Percentiles rank a stretch among this genome's conserved stretches.
phyloP scores from a whole-genome alignment of 1,284 basidiomycete genomes.

The Marasmius tenuissimus region DNA sequence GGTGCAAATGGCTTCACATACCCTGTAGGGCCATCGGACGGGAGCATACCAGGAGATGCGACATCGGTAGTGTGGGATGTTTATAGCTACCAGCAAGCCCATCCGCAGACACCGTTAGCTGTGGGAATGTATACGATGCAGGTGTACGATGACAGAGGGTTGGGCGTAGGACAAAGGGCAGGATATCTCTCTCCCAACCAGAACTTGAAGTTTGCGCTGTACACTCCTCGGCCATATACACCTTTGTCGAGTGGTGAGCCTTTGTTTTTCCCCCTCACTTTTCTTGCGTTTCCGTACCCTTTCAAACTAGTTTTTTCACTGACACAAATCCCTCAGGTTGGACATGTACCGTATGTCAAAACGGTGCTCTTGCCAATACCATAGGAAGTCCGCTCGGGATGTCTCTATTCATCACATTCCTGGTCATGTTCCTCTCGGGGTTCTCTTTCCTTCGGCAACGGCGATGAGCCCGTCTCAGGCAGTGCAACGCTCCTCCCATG shows the following conservation, averaged over 20 bases:
- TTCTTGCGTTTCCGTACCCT: background rate
- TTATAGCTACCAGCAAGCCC: constrained; percentile 69
- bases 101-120: constrained; percentile 68
- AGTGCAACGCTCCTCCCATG: too few relatives aligned
- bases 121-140: constrained; percentile 76
- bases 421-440: constrained; percentile 75
- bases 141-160: constrained; percentile 65
- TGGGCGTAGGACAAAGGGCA: constrained; percentile 52
- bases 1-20: constrained; percentile 89
- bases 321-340: constrained; percentile 52
- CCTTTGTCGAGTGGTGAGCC: constrained; percentile 64
- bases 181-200: constrained; percentile 75
- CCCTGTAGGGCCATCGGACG: constrained; percentile 74
- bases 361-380: constrained; percentile 40
- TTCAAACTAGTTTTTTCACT: constrained; percentile 5
- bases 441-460: constrained; percentile 56
- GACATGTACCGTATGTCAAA: constrained; percentile 71
- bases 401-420: constrained; percentile 65
- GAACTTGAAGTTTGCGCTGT: constrained; percentile 79
- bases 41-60: constrained; percentile 41
- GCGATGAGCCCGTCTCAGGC: background rate
- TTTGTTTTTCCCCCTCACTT: background rate
- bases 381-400: constrained; percentile 57
- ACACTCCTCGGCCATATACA: constrained; percentile 79
- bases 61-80: constrained; percentile 82